Evolutionary conservation across 1,284 basidiomycete genomes (phyloP), one percentile per base, ranked within the genome.

Genomic region (Trametes hirsuta): DNA sequence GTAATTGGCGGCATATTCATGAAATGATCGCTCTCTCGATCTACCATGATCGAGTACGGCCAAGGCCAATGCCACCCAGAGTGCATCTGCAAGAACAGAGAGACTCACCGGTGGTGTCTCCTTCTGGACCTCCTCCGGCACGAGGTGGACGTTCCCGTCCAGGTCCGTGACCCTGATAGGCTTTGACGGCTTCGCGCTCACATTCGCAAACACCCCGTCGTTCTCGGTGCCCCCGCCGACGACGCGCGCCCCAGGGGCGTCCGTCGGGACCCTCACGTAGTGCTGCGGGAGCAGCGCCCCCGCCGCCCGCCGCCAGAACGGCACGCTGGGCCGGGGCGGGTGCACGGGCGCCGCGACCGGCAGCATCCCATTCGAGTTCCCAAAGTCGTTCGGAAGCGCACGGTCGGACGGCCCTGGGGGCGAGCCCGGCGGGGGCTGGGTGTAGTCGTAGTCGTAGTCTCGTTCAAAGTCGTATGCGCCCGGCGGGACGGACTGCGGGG

Each of bases 141-240:
- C 84, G 74, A 92, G 69, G 72, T 84, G 76, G 4, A 84, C 77
- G 51, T 88, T 85, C 6, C 89, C 92, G 76, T 81, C 83, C 62
- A 81, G 80, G 22, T 77, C 77, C 42, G 66, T 76, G 25, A 85
- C 74, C 18, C 81, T 73, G 30, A 81, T 72, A 4, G 77, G 71
- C 53, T 77, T 72, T 42, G 78, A 79, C 1, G 97, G 96, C 73
- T 98, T 97, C 0, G 97, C 97, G 62, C 86, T 89, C 39, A 99
- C 87, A 72, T 99, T 99, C 46, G 92, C 89, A 74, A 98, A 99
- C 5, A 99, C 96, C 12, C 97, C 97, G 69, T 97, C 95, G 69
- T 97, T 95, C 46, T 92, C 87, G 9, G 81, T 84, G 0, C 95
- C 95, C 1, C 93, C 90, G 15, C 93, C 95, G n/a, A 81, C 68